phyloP scores from a whole-genome alignment of 2,329 filamentous ascomycete species.

The Chlorencoelia australis region DNA sequence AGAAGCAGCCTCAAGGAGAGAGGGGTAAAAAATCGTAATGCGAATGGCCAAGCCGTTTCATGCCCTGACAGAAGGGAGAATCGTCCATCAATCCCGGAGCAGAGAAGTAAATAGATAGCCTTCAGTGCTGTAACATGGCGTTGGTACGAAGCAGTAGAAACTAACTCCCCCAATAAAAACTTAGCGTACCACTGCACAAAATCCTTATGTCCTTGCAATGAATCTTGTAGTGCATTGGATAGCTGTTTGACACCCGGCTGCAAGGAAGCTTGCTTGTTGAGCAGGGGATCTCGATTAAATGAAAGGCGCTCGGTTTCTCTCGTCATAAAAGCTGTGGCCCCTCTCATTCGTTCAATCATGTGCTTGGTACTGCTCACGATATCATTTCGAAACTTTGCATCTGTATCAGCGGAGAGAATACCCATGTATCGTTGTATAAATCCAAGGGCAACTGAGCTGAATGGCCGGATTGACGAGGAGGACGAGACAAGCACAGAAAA shows the following conservation, averaged over 20 bases:
- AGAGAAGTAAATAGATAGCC: constrained; percentile 54
- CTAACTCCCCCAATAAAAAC: constrained; percentile 65
- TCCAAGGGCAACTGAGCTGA: constrained; percentile 50
- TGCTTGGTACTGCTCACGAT: constrained; percentile 64
- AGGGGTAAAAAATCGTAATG: constrained; percentile 30
- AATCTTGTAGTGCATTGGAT: too few species aligned
- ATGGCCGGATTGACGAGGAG: constrained; percentile 61
- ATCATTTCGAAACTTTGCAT: constrained; percentile 78
- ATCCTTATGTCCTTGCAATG: constrained; percentile 38
- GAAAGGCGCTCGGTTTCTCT: constrained; percentile 24
- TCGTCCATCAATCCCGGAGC: constrained; percentile 22
- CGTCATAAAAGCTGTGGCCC: constrained; percentile 48
- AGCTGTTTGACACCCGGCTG: neutral
- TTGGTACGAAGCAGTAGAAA: constrained; percentile 79
- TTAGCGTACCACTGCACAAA: constrained; percentile 68
- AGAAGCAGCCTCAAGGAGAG: constrained; percentile 55
- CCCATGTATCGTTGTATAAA: constrained; percentile 56
- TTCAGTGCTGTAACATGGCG: constrained; percentile 75
- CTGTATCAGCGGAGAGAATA: constrained; percentile 70
- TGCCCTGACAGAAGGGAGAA: constrained; percentile 3
- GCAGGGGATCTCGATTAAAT: constrained; percentile 6
- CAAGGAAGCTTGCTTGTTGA: too few species aligned
- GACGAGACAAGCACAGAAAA: constrained; percentile 73
- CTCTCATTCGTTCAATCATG: constrained; percentile 66
- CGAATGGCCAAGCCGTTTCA: constrained; percentile 20